A percentile compares a stretch with the other conserved stretches of the same genome.
These are phyloP conservation scores for Quercus bicolor DNA, from an alignment of 306 rosid genomes.

Conservation along the genomic window DNA sequence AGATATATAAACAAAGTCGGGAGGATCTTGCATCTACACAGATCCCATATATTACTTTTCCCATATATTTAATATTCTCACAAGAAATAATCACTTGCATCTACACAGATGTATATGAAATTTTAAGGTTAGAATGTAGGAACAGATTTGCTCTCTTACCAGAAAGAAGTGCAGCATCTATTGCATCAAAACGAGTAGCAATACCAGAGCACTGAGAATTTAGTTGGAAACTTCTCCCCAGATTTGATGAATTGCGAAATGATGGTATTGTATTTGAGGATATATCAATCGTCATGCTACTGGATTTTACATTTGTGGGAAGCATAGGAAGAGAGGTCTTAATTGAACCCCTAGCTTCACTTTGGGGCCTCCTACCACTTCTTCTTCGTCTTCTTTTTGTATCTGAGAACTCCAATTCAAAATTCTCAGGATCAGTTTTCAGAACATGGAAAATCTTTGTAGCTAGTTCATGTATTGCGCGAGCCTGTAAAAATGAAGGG, in stretches of 20 bases:
- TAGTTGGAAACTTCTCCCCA: conserved; percentile 20
- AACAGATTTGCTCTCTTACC: conserved; percentile 27
- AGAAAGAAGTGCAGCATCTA: conserved; percentile 18
- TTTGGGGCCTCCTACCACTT: conserved; percentile 30
- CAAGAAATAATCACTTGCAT: not conserved
- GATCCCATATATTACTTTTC: no score
- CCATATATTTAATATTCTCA: not conserved
- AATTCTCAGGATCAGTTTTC: conserved; percentile 44
- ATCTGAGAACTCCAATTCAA: conserved; percentile 48
- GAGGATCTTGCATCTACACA: not conserved
- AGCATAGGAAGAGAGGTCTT: conserved; percentile 7
- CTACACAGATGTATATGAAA: not conserved
- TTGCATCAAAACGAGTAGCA: conserved; percentile 18
- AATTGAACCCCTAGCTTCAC: conserved; percentile 32
- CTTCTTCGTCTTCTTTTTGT: conserved; percentile 27
- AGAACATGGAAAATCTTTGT: conserved; percentile 45
- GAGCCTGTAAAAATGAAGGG: conserved; percentile 48
- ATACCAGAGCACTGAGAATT: conserved; percentile 14
- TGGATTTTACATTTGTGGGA: conserved; percentile 22
- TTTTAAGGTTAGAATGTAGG: not conserved
- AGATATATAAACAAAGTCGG: not conserved
- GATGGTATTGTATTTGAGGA: conserved; percentile 26
- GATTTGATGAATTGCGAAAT: conserved; percentile 20
- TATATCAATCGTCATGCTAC: conserved; percentile 10
- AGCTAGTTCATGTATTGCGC: conserved; percentile 46